Evolutionary conservation across 129 eudicot genomes (phyloP).

Genomic region (Flaveria brownii): DNA sequence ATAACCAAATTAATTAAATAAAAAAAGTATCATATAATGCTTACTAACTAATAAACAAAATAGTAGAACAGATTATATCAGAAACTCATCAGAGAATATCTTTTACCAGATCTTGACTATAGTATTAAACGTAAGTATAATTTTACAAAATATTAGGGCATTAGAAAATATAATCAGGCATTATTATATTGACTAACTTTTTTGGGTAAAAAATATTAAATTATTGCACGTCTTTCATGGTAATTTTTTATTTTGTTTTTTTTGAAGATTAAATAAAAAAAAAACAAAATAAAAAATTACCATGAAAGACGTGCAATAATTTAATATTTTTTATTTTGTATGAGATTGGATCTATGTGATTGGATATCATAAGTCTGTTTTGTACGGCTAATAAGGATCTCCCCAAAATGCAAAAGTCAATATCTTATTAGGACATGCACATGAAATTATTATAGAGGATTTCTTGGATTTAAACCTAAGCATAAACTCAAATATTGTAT

Average conservation of each 20-base stretch:
- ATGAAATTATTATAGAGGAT: no score
- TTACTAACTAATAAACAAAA: background rate
- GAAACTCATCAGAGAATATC: slow-evolving; percentile 10
- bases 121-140: slow-evolving; percentile 1
- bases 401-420: slow-evolving; percentile 15
- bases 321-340: slow-evolving; percentile 1
- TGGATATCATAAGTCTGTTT: slow-evolving; percentile 26
- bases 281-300: background rate
- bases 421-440: slow-evolving; percentile 16
- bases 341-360: slow-evolving; percentile 40
- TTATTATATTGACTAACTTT: background rate
- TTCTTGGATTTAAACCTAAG: no score
- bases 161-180: background rate
- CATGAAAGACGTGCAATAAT: slow-evolving; percentile 32
- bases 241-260: no score
- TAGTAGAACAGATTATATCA: background rate
- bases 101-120: background rate
- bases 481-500: no score
- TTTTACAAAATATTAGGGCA: background rate
- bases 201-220: background rate
- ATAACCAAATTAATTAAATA: background rate
- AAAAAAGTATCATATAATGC: background rate
- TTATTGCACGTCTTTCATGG: slow-evolving; percentile 31
- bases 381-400: slow-evolving; percentile 34
- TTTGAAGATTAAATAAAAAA: no score